phyloP scores from a whole-genome alignment of 441 rosid species.

The Flueggea neowawraea region DNA sequence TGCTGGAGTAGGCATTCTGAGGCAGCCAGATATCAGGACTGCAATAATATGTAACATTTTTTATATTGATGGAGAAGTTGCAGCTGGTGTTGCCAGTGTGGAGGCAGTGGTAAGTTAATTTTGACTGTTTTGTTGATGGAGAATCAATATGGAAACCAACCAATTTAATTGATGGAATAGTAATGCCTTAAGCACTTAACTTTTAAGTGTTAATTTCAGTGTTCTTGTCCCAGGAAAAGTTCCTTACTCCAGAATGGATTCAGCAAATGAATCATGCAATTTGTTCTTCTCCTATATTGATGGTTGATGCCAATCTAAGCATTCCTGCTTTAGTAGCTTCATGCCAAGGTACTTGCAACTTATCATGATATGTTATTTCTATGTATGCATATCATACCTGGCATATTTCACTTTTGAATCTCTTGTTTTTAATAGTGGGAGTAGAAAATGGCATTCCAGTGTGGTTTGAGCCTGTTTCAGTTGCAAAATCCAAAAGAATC shows the following conservation, averaged over 20 bases:
- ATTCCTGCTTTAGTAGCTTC: slow-evolving; percentile 64
- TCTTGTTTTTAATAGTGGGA: slow-evolving; percentile 47
- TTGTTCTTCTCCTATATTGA: slow-evolving; percentile 44
- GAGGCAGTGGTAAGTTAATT: slow-evolving; percentile 64
- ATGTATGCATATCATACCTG: too few relatives aligned
- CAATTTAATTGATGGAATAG: not conserved
- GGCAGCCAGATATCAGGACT: slow-evolving; percentile 51
- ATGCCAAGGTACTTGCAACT: slow-evolving; percentile 47
- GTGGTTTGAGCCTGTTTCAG: slow-evolving; percentile 91
- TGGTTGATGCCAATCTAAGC: slow-evolving; percentile 82
- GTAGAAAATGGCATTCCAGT: slow-evolving; percentile 55
- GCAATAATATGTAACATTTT: slow-evolving; percentile 64
- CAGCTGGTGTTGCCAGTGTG: slow-evolving; percentile 80
- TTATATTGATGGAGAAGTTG: slow-evolving; percentile 67
- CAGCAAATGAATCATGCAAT: slow-evolving; percentile 38
- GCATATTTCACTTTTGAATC: not conserved
- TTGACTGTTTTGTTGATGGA: not conserved
- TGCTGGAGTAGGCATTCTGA: slow-evolving; percentile 54
- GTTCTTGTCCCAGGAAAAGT: slow-evolving; percentile 53
- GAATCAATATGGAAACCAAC: not conserved
- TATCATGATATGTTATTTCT: not conserved
- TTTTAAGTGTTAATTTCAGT: not conserved
- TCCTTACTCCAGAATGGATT: slow-evolving; percentile 86
- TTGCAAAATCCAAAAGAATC: slow-evolving; percentile 67
- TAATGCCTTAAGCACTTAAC: not conserved